These are phyloP conservation scores for Psophocarpus tetragonolobus DNA, from an alignment of 306 rosid genomes.

Conservation along the genomic window DNA sequence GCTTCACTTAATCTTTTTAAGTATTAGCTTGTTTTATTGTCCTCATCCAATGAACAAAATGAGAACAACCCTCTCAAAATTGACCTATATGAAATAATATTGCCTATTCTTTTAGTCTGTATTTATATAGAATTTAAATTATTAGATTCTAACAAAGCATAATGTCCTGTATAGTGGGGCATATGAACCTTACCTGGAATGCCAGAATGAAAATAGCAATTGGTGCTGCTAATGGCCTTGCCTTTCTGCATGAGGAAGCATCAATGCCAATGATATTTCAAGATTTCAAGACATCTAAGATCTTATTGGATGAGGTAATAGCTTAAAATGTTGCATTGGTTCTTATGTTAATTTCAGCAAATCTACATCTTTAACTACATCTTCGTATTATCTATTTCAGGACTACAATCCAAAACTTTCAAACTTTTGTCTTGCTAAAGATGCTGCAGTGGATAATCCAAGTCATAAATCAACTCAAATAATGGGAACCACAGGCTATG, in stretches of 20 bases:
- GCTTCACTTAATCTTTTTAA: neutral
- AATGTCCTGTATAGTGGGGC: constrained; percentile 23
- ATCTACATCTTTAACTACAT: neutral
- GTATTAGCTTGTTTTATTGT: neutral
- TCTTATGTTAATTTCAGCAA: neutral
- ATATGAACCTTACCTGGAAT: constrained; percentile 53
- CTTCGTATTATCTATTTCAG: constrained; percentile 32
- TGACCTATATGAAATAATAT: neutral
- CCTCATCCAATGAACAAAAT: neutral
- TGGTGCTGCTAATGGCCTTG: constrained; percentile 73
- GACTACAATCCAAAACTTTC: constrained; percentile 61
- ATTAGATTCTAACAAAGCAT: neutral
- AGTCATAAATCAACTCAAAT: constrained; percentile 70
- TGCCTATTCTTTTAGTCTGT: neutral
- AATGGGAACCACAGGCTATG: constrained; percentile 67
- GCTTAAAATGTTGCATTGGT: too few relatives aligned
- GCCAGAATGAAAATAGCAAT: constrained; percentile 55
- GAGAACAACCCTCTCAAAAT: neutral
- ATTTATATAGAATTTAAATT: neutral
- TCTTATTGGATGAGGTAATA: constrained; percentile 54
- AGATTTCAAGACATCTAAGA: constrained; percentile 68
- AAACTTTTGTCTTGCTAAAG: constrained; percentile 64
- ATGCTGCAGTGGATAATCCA: constrained; percentile 56
- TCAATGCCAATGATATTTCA: constrained; percentile 54
- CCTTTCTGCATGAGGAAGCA: constrained; percentile 66